Base-by-base conservation (phyloP, 352 stramenopile species). In the Phytophthora sojae region DNA sequence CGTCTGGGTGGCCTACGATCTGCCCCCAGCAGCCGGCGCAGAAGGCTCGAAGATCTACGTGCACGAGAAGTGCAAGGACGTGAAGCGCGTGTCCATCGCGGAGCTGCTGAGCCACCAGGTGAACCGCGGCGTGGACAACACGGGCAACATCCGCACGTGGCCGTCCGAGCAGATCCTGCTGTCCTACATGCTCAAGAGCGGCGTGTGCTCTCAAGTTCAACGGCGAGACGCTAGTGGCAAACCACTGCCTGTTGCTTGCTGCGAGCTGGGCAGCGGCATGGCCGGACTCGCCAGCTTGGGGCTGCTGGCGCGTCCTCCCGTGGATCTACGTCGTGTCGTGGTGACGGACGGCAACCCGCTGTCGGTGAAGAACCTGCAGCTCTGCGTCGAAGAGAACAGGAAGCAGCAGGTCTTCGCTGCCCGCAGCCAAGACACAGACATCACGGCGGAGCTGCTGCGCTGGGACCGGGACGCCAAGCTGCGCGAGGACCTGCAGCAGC, bases 81-180 rank as follows among this genome's bases (percentile, higher is more conserved):
- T 76, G 29, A 81, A 81, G 49, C 67, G 67, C 15, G 78, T 95
- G 56, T 78, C 82, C 6, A 68, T 94, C 7, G 62, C 80, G 3
- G 86, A 96, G 63, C 56, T 96, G 26, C 70, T 92, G 61, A 94
- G 88, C 63, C 88, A 96, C 68, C 67, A 91, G 32, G 73, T 92
- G 62, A 92, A 96, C 51, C 49, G 87, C 23, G 88, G 85, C 15
- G 89, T 96, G 35, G 89, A 96, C 76, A 96, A 96, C 77, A 96
- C 89, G 42, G 89, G 89, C 32, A 96, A 96, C 75, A 92, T 96
- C 53, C 86, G 88, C 21, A 95, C 85, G 55, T 96, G 89, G 89
- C 87, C 89, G 29, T 92, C 83, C 3, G 89, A 96, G 69, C 79
- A 89, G 64, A 74, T 95, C 21, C 39, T 96, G 58, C 78, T 96